Conservation (phyloP, 2,329 filamentous ascomycete genomes). For the Cadophora luteo-olivacea region DNA sequence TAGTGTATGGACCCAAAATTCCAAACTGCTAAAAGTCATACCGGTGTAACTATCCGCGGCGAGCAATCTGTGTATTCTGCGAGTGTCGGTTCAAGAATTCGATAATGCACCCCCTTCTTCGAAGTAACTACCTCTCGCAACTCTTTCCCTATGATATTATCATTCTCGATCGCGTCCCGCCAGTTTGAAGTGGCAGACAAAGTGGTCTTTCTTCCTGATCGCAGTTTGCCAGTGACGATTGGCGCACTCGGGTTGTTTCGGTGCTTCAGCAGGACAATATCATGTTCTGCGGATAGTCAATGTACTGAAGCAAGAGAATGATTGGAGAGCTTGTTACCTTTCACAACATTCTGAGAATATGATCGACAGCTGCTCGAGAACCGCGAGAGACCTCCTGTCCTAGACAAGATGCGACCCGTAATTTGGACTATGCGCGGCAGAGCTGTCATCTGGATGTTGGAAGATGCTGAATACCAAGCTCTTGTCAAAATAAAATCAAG, state of each 20-base stretch:
- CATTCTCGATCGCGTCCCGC: conserved; percentile 47
- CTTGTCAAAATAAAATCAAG: conserved; percentile 8
- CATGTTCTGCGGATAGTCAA: conserved; percentile 37
- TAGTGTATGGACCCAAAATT: neutral
- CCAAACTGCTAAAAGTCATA: conserved; percentile 47
- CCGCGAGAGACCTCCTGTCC: neutral
- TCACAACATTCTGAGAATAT: conserved; percentile 22
- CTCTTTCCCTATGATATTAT: conserved; percentile 44
- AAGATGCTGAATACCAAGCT: neutral
- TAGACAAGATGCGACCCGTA: conserved; percentile 6
- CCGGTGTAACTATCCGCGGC: conserved; percentile 76
- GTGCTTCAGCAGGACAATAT: conserved; percentile 42
- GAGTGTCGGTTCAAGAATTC: conserved; percentile 68
- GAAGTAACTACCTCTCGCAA: conserved; percentile 33
- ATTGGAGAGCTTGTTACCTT: conserved; percentile 27
- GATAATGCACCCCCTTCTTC: conserved; percentile 36
- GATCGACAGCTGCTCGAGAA: neutral
- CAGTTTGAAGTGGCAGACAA: conserved; percentile 1
- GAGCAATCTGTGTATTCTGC: conserved; percentile 75
- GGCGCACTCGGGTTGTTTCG: conserved; percentile 28
- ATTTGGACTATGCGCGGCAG: conserved; percentile 1
- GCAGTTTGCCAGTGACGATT: conserved; percentile 51
- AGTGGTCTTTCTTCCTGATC: conserved; percentile 46
- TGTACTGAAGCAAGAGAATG: neutral
- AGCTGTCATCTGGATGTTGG: conserved; percentile 18